phyloP scores from a whole-genome alignment of 805 yeast species.

The Hanseniaspora valbyensis region DNA sequence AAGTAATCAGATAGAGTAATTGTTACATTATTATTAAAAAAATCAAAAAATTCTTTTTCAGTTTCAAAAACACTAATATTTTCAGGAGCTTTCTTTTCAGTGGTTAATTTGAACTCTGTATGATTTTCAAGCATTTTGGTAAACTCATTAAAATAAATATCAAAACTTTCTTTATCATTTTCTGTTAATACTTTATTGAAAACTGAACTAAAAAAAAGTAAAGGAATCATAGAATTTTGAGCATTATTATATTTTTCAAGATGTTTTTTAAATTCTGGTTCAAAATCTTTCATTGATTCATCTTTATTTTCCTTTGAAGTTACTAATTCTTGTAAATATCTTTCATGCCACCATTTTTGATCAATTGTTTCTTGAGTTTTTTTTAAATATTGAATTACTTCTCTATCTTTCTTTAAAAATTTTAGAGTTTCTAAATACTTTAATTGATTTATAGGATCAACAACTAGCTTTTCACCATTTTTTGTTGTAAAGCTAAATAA shows the following conservation, averaged over 20 bases:
- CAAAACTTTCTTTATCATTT: background rate
- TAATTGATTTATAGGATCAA: slow-evolving; percentile 43
- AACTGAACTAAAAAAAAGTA: background rate
- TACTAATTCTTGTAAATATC: background rate
- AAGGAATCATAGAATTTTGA: background rate
- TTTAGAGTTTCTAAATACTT: slow-evolving; percentile 39
- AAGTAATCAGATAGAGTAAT: background rate
- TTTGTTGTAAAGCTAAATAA: slow-evolving; percentile 31
- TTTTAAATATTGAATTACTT: slow-evolving; percentile 33
- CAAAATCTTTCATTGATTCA: background rate
- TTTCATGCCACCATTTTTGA: slow-evolving; percentile 45
- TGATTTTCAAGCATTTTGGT: background rate
- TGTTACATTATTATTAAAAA: background rate
- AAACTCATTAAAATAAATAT: background rate
- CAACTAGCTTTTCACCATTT: slow-evolving; percentile 26
- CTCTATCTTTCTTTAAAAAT: slow-evolving; percentile 26
- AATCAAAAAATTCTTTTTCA: background rate
- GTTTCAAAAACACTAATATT: background rate
- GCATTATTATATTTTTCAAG: background rate
- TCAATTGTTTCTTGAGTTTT: slow-evolving; percentile 30
- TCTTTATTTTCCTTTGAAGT: background rate
- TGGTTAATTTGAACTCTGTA: background rate
- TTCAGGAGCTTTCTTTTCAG: background rate
- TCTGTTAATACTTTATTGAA: background rate
- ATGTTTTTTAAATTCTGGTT: background rate